Evolutionary conservation across 345 rosid species (phyloP).

Genomic region (Brassica rapa): DNA sequence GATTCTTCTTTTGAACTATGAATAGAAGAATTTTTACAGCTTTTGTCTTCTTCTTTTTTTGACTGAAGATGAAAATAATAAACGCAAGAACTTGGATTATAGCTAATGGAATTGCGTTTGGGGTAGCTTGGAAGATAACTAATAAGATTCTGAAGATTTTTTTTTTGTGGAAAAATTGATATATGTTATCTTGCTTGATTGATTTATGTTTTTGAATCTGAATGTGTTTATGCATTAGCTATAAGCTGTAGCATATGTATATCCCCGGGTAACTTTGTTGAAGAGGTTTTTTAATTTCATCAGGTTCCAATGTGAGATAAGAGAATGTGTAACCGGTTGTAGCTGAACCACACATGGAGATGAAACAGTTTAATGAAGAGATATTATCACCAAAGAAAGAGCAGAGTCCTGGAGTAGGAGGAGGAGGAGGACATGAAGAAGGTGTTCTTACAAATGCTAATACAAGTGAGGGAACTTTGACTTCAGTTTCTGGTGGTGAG

Average conservation of each 20-base stretch:
- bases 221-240: constrained; percentile 10
- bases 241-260: not conserved
- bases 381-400: not conserved
- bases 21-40: not conserved
- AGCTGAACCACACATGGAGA: constrained; percentile 45
- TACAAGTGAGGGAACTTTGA: constrained; percentile 40
- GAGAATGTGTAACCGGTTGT: constrained; percentile 24
- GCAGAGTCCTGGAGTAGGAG: not conserved
- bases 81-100: not conserved
- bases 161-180: not conserved
- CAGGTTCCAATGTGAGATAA: constrained; percentile 31
- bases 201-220: not conserved
- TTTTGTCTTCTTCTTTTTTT: too few species aligned
- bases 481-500: constrained; percentile 40
- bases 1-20: not conserved
- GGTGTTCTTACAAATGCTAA: constrained; percentile 20
- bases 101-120: not conserved
- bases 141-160: not conserved
- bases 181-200: constrained; percentile 15
- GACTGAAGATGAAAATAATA: too few species aligned
- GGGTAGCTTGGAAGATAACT: not conserved
- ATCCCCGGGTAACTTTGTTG: constrained; percentile 17
- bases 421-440: constrained; percentile 34
- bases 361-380: constrained; percentile 27
- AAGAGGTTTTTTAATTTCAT: not conserved